Base-by-base conservation (phyloP, 2,329 filamentous ascomycete genomes). In the Cladosporium sp. region DNA sequence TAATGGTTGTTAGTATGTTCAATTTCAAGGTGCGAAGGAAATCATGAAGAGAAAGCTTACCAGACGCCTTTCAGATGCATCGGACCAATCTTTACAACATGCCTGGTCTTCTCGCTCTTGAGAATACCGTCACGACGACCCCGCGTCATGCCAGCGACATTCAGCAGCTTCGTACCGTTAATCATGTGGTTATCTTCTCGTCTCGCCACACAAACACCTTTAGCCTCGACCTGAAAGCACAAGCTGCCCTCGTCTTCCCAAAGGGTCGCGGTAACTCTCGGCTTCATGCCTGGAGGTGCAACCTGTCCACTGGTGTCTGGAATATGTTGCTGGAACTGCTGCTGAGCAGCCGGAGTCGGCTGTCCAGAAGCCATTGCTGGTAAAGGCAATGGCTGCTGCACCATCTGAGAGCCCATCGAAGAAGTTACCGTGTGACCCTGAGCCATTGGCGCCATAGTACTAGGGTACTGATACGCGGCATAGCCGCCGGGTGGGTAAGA, bases 161-260 rank as follows among this genome's bases (percentile, higher is more conserved):
- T 98, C 51, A 97, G 74, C 51, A 98, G 76, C 70, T 97, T 98
- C 1, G 93, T 98, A 15, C 93, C 93, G 63, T 97, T 98, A 69
- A 98, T 96, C 88, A 98, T 96, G 72, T 95, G 89, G 70, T 96
- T 97, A 62, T 96, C 92, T 80, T 97, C 92, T 66, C 93, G 80
- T 58, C 93, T 82, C 47, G 92, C 92, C 51, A 97, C 93, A 67
- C 93, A 98, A 47, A 98, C 92, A 41, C 92, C 92, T 59, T 93
- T 86, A 3, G 93, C 92, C 69, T 97, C 93, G 1, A 97, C 93
- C 67, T 97, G 93, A 67, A 97, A 98, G 72, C 93, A 98, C 25
- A 97, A 76, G 65, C 90, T 97, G 29, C 93, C 93, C 66, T 98
- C 93, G 59, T 98, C 93, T 74, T 97, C 93, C 93, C 93, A 98